Evolutionary conservation across 176 grass and related monocot genomes (phyloP).

Genomic region (Lolium rigidum): DNA sequence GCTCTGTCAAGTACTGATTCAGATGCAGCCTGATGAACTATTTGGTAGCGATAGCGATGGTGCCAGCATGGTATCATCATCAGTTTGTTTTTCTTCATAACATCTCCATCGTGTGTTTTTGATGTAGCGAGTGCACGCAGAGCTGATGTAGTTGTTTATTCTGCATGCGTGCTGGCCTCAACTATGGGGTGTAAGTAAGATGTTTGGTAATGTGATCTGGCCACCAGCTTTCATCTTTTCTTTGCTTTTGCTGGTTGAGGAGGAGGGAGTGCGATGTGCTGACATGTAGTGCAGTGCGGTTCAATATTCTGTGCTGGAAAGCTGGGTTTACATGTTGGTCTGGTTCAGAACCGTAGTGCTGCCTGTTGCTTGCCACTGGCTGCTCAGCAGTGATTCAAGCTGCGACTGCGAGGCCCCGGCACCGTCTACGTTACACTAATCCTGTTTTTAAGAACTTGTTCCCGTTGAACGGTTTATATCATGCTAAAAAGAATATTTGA

Average conservation of each 20-base stretch:
- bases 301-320: constrained; percentile 50
- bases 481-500: background rate
- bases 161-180: background rate
- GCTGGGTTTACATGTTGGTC: constrained; percentile 6
- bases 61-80: background rate
- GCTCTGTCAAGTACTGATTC: background rate
- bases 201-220: constrained; percentile 45
- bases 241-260: constrained; percentile 30
- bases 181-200: constrained; percentile 26
- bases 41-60: background rate
- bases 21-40: background rate
- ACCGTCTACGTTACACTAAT: background rate
- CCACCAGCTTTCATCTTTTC: background rate
- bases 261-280: constrained; percentile 23
- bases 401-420: background rate
- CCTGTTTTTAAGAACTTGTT: background rate
- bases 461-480: background rate
- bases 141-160: constrained; percentile 35
- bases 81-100: constrained; percentile 14
- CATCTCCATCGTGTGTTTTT: background rate
- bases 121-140: constrained; percentile 14
- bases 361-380: background rate
- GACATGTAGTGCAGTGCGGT: constrained; percentile 26
- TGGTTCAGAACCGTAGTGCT: constrained; percentile 33
- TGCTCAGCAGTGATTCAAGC: constrained; percentile 14